Evolutionary conservation across 129 eudicot species (phyloP).

Genomic region (Rutidosis leptorrhynchoides): DNA sequence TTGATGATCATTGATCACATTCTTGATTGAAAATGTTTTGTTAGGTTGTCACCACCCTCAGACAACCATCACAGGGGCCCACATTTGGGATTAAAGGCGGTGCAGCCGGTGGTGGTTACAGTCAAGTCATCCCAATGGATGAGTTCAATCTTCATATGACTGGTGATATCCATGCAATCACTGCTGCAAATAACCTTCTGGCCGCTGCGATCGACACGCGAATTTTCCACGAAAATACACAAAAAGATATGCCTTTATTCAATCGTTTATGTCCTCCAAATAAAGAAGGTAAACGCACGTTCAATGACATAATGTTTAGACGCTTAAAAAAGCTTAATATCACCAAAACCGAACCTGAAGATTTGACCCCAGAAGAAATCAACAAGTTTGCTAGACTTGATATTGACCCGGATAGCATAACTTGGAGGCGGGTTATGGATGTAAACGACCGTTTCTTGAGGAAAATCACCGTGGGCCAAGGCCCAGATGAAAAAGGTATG

Average conservation of each 20-base stretch:
- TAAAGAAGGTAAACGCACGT: conserved; percentile 74
- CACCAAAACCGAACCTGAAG: conserved; percentile 69
- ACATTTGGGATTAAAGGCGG: conserved; percentile 99
- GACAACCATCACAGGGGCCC: conserved; percentile 99
- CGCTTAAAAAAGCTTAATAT: conserved; percentile 86
- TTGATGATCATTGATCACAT: conserved; percentile 23
- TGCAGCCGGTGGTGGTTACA: conserved; percentile 99
- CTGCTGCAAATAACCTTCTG: conserved; percentile 94
- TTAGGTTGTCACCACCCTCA: conserved; percentile 88
- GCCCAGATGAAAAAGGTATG: conserved; percentile 97
- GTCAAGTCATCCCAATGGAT: conserved; percentile 99
- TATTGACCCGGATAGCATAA: conserved; percentile 75
- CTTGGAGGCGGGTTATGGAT: conserved; percentile 99
- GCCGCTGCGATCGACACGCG: conserved; percentile 95
- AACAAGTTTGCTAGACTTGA: conserved; percentile 90
- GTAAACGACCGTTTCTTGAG: conserved; percentile 91
- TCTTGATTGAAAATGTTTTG: conserved; percentile 14
- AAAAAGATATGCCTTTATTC: conserved; percentile 73
- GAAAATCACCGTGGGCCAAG: conserved; percentile 88
- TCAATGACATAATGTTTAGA: conserved; percentile 74
- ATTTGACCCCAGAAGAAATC: conserved; percentile 77
- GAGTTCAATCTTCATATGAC: conserved; percentile 98
- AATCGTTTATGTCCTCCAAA: conserved; percentile 90
- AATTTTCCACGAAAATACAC: conserved; percentile 88
- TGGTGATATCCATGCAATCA: conserved; percentile 97